Conservation (phyloP, 2,329 filamentous ascomycete genomes). For the Emericellopsis atlantica region DNA sequence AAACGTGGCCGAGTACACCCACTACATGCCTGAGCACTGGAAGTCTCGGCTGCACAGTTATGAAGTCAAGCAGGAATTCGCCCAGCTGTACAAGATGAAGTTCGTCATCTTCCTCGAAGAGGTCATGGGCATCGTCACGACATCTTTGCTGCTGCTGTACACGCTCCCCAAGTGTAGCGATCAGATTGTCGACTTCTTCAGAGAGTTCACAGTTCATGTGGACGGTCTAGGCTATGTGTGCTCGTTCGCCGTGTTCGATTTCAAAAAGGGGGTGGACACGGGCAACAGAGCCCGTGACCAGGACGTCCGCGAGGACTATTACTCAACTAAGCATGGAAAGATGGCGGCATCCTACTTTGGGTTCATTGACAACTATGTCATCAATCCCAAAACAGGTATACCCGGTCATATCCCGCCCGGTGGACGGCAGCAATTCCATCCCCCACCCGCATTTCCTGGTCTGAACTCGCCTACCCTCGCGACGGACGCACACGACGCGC, state of each 20-base stretch:
- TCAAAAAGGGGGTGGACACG: slow-evolving; percentile 62
- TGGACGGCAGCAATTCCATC: slow-evolving; percentile 48
- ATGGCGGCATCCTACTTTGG: slow-evolving; percentile 97
- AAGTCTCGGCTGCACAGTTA: slow-evolving; percentile 81
- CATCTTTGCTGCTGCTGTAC: slow-evolving; percentile 77
- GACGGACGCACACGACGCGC: slow-evolving; percentile 41
- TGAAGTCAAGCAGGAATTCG: slow-evolving; percentile 85
- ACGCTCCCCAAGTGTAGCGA: slow-evolving; percentile 82
- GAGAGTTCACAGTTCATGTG: slow-evolving; percentile 93
- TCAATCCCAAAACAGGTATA: slow-evolving; percentile 57
- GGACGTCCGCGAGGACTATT: slow-evolving; percentile 82
- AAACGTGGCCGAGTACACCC: slow-evolving; percentile 84
- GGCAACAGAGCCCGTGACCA: slow-evolving; percentile 21
- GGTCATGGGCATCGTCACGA: slow-evolving; percentile 81
- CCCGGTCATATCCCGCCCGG: slow-evolving; percentile 46
- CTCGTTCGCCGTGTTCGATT: slow-evolving; percentile 94
- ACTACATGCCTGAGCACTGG: slow-evolving; percentile 87
- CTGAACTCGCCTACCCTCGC: slow-evolving; percentile 49
- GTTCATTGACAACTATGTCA: slow-evolving; percentile 84
- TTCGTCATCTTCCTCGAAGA: slow-evolving; percentile 87
- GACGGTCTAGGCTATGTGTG: slow-evolving; percentile 94
- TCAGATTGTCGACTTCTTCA: slow-evolving; percentile 92
- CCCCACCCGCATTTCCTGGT: slow-evolving; percentile 62
- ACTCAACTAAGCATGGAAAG: slow-evolving; percentile 89
- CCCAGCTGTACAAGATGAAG: slow-evolving; percentile 82